A percentile compares a stretch with the other conserved stretches of the same genome.
These are phyloP conservation scores for Psilocybe cubensis DNA, from an alignment of 768 basidiomycete genomes.

Conservation along the genomic window DNA sequence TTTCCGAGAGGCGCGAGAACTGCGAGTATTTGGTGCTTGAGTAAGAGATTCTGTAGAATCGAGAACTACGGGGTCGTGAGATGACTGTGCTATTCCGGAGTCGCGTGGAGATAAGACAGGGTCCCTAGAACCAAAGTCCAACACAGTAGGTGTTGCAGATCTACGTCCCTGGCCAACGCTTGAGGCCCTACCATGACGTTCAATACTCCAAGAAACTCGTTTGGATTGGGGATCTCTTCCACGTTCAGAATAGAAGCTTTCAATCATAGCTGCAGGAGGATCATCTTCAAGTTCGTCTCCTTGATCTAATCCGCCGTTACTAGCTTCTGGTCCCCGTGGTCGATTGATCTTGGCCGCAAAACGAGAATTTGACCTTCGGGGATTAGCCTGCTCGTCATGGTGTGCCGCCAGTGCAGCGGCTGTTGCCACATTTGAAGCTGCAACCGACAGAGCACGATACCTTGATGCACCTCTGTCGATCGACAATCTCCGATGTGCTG, in stretches of 20 bases:
- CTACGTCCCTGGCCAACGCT: constrained; percentile 46
- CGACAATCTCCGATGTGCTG: constrained; percentile 47
- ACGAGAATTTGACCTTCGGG: constrained; percentile 19
- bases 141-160: constrained; percentile 35
- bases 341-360: constrained; percentile 11
- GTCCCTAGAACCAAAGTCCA: constrained; percentile 38
- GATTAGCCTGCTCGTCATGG: constrained; percentile 50
- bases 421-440: constrained; percentile 73
- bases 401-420: constrained; percentile 73
- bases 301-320: constrained; percentile 11
- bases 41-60: constrained; percentile 13
- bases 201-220: constrained; percentile 72
- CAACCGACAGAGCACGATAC: constrained; percentile 70
- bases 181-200: constrained; percentile 47
- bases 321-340: constrained; percentile 5
- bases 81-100: constrained; percentile 2
- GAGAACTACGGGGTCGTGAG: not conserved
- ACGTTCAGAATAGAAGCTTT: constrained; percentile 80
- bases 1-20: constrained; percentile 68
- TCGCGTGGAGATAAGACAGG: constrained; percentile 8
- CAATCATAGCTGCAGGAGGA: constrained; percentile 59
- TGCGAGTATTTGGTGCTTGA: constrained; percentile 29
- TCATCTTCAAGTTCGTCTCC: constrained; percentile 43
- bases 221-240: constrained; percentile 49
- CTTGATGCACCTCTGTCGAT: constrained; percentile 57